Percentiles rank a stretch among this genome's conserved stretches.
Conservation (phyloP, 768 basidiomycete genomes). For the Termitomyces sp. region DNA sequence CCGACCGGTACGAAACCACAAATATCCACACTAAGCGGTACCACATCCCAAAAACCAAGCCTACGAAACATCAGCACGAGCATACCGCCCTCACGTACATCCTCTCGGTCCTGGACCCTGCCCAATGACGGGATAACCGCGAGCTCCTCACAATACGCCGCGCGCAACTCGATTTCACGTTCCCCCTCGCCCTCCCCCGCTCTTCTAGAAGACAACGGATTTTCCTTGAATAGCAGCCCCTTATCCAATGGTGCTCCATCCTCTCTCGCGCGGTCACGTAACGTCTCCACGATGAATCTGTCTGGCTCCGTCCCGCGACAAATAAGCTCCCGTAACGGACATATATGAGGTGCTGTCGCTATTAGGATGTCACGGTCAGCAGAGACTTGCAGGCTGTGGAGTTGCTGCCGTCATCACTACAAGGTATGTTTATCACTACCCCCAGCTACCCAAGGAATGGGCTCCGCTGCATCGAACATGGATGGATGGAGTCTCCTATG, state of each 20-base stretch:
- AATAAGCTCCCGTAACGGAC: constrained; percentile 1
- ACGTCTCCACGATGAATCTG: constrained; percentile 60
- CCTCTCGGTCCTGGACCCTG: constrained; percentile 31
- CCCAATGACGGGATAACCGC: constrained; percentile 23
- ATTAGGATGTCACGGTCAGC: not conserved
- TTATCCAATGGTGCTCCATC: constrained; percentile 21
- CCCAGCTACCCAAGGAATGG: not conserved
- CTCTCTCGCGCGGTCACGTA: constrained; percentile 58
- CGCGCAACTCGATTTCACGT: constrained; percentile 31
- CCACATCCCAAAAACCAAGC: constrained; percentile 20
- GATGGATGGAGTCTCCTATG: too few relatives aligned
- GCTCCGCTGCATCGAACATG: not conserved
- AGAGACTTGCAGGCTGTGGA: not conserved
- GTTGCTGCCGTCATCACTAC: not conserved
- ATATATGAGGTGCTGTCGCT: not conserved
- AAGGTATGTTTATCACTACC: not conserved
- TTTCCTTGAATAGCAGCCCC: constrained; percentile 9
- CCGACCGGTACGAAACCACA: constrained; percentile 19
- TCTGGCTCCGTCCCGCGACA: constrained; percentile 45
- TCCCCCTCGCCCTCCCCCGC: constrained; percentile 43
- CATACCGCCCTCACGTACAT: constrained; percentile 23
- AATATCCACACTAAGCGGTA: constrained; percentile 17
- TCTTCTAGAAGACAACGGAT: constrained; percentile 29
- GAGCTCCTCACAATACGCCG: constrained; percentile 31
- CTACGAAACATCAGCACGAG: constrained; percentile 18